Conservation (phyloP, 2,329 filamentous ascomycete species). For the Neobulgaria alba region DNA sequence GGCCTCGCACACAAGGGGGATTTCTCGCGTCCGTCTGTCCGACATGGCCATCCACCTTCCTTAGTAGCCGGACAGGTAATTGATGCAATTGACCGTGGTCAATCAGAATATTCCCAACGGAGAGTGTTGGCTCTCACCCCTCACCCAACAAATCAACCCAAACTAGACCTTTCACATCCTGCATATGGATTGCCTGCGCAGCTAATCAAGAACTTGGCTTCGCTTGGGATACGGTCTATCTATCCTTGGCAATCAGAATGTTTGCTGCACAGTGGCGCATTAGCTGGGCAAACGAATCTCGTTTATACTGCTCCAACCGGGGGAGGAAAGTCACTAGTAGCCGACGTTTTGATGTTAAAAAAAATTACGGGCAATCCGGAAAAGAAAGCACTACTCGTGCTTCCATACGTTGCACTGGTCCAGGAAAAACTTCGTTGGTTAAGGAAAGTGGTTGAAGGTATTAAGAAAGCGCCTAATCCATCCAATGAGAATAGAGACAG, state of each 20-base stretch:
- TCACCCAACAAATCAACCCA: slow-evolving; percentile 40
- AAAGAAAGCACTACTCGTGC: slow-evolving; percentile 61
- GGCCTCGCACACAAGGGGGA: background rate
- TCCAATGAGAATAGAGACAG: slow-evolving; percentile 8
- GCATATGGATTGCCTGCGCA: slow-evolving; percentile 52
- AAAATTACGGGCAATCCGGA: slow-evolving; percentile 53
- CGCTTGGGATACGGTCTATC: slow-evolving; percentile 61
- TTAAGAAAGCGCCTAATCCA: slow-evolving; percentile 31
- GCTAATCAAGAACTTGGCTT: slow-evolving; percentile 55
- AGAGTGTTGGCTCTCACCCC: slow-evolving; percentile 44
- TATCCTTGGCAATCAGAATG: slow-evolving; percentile 77
- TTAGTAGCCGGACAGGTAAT: slow-evolving; percentile 40
- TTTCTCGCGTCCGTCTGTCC: background rate
- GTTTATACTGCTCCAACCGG: slow-evolving; percentile 76
- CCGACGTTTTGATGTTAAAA: slow-evolving; percentile 65
- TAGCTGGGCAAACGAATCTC: slow-evolving; percentile 58
- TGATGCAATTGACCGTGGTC: slow-evolving; percentile 25
- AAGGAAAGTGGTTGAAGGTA: slow-evolving; percentile 53
- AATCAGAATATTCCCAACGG: slow-evolving; percentile 50
- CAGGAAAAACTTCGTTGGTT: slow-evolving; percentile 74
- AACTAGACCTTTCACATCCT: slow-evolving; percentile 53
- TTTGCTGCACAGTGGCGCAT: slow-evolving; percentile 56
- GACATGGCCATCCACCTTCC: slow-evolving; percentile 1
- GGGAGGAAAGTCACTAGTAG: slow-evolving; percentile 69
- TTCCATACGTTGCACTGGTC: slow-evolving; percentile 72